phyloP scores from a whole-genome alignment of 2,329 filamentous ascomycete species.

The Beauveria medogensis region DNA sequence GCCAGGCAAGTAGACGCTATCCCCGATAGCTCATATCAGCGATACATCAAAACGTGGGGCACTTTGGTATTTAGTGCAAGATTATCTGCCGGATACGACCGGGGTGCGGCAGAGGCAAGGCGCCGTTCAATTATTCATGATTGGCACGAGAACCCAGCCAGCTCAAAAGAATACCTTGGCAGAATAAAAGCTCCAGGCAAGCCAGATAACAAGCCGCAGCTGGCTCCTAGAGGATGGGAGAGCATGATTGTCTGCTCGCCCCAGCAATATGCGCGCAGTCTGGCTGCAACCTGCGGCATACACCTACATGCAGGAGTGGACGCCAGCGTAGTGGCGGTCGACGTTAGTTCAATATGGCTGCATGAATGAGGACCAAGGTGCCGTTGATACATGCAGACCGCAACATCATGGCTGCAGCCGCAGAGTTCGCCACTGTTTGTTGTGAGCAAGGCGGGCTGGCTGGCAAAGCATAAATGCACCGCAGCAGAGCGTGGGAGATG shows the following conservation, averaged over 20 bases:
- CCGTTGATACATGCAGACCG: neutral
- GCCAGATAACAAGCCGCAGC: neutral
- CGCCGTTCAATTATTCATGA: neutral
- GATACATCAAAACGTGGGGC: constrained; percentile 4
- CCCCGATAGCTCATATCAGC: constrained; percentile 3
- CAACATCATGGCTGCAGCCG: neutral
- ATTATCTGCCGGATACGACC: neutral
- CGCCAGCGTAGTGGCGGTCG: neutral
- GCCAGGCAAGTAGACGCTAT: neutral
- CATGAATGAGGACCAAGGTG: neutral
- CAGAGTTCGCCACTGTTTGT: neutral
- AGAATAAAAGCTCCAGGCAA: neutral
- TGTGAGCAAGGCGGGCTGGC: neutral
- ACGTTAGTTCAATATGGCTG: neutral
- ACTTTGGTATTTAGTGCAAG: no score
- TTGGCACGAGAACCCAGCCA: neutral
- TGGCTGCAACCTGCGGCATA: neutral
- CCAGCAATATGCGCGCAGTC: neutral
- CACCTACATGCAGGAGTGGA: neutral
- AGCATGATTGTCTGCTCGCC: neutral
- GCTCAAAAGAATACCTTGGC: neutral
- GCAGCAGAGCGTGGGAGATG: neutral
- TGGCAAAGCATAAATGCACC: neutral
- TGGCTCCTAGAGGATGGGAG: neutral
- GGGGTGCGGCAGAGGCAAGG: neutral